Evolutionary conservation across 2,329 filamentous ascomycete genomes (phyloP).

Genomic region (Penicillium sp.): DNA sequence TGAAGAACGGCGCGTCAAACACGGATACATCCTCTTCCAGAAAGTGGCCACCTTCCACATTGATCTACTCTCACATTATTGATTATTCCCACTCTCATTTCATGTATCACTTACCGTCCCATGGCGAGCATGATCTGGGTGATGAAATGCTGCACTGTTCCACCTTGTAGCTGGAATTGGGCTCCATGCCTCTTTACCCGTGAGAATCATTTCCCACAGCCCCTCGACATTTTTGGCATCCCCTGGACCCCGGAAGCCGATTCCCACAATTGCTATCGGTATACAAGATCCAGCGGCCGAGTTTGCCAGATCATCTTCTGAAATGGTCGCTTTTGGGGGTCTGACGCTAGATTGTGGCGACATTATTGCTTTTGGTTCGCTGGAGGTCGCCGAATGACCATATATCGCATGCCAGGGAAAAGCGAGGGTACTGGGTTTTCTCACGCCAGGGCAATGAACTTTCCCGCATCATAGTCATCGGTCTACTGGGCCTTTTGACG

Average conservation of each 20-base stretch:
- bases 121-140: constrained; percentile 23
- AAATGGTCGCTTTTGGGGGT: background rate
- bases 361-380: background rate
- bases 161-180: constrained; percentile 18
- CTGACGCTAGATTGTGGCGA: background rate
- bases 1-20: constrained; percentile 37
- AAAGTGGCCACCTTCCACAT: constrained; percentile 27
- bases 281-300: constrained; percentile 5
- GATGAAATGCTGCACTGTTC: constrained; percentile 25
- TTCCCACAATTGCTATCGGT: constrained; percentile 26
- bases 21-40: constrained; percentile 22
- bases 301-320: constrained; percentile 1
- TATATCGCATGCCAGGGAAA: background rate
- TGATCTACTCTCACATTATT: constrained; percentile 14
- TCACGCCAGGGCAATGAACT: background rate
- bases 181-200: constrained; percentile 19
- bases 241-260: constrained; percentile 24
- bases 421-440: background rate
- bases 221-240: constrained; percentile 17
- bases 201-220: constrained; percentile 24
- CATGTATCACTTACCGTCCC: constrained; percentile 18
- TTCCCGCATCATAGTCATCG: background rate
- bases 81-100: background rate
- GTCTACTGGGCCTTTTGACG: background rate
- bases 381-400: background rate